These are phyloP conservation scores for Peronospora belbahrii DNA, from an alignment of 352 stramenopile species.

Conservation along the genomic window DNA sequence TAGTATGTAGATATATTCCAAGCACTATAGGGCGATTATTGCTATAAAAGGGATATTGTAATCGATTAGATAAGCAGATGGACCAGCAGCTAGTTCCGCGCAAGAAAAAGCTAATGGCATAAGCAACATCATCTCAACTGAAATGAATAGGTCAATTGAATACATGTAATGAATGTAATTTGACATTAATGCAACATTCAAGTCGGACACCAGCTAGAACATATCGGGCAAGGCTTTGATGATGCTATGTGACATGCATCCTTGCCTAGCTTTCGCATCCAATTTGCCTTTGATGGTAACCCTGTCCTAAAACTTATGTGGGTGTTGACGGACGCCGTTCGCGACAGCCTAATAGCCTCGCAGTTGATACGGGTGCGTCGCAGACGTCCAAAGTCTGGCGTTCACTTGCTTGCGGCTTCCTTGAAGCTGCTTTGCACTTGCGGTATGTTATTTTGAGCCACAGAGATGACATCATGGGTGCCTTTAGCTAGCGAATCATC, in stretches of 20 bases:
- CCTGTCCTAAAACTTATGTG: background rate
- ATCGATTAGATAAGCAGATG: background rate
- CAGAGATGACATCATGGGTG: background rate
- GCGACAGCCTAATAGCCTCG: slow-evolving; percentile 1
- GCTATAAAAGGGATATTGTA: slow-evolving; percentile 1
- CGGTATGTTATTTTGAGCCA: background rate
- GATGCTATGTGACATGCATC: background rate
- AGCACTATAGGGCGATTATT: too few species aligned
- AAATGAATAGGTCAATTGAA: background rate
- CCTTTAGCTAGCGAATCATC: background rate
- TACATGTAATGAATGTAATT: background rate
- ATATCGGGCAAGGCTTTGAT: background rate
- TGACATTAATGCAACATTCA: background rate
- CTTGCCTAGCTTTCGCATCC: too few species aligned
- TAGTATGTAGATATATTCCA: too few species aligned
- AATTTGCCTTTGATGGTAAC: background rate
- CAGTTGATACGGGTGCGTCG: slow-evolving; percentile 7
- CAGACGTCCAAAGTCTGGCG: slow-evolving; percentile 3
- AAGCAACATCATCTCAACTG: background rate
- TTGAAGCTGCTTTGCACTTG: background rate
- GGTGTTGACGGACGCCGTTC: background rate
- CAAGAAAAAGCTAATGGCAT: too few species aligned
- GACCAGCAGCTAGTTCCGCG: slow-evolving; percentile 4
- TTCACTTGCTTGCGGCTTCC: slow-evolving; percentile 13
- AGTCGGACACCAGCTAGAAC: background rate